Percentiles rank a stretch among this genome's conserved stretches.
Conservation (phyloP, 1,139 yeast species). For the Magnusiomyces tetraspermus region DNA sequence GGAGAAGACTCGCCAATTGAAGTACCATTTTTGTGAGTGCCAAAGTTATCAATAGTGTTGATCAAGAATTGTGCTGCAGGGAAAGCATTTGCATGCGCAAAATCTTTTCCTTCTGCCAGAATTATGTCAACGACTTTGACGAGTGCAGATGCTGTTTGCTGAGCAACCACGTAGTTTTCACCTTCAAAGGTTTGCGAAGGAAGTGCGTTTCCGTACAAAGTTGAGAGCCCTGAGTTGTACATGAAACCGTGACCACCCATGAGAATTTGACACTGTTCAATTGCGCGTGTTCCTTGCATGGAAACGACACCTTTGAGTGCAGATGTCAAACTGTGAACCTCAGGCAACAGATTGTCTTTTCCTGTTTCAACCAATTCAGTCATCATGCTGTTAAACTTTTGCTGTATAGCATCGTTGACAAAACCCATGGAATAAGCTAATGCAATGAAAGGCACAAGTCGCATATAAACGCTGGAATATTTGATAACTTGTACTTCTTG, state of each 20-base stretch:
- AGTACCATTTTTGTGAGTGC: constrained; percentile 30
- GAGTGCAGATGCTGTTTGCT: constrained; percentile 9
- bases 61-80: constrained; percentile 18
- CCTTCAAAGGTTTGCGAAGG: constrained; percentile 14
- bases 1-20: constrained; percentile 19
- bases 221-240: constrained; percentile 39
- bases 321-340: constrained; percentile 29
- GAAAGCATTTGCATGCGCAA: constrained; percentile 35
- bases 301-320: constrained; percentile 24
- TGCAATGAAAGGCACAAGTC: constrained; percentile 62
- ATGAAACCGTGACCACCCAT: constrained; percentile 39
- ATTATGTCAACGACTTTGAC: background rate
- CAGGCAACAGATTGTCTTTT: constrained; percentile 29
- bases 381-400: constrained; percentile 40
- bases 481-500: constrained; percentile 56
- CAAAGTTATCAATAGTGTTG: constrained; percentile 20
- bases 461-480: constrained; percentile 64
- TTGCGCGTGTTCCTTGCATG: constrained; percentile 33
- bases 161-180: constrained; percentile 13
- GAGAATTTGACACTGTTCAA: constrained; percentile 35
- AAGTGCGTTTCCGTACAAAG: constrained; percentile 33
- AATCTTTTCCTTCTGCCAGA: constrained; percentile 5
- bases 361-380: constrained; percentile 26
- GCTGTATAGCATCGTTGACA: constrained; percentile 30
- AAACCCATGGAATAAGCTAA: constrained; percentile 53